Base-by-base conservation (phyloP, 345 rosid genomes). In the Capsella bursapastoris region DNA sequence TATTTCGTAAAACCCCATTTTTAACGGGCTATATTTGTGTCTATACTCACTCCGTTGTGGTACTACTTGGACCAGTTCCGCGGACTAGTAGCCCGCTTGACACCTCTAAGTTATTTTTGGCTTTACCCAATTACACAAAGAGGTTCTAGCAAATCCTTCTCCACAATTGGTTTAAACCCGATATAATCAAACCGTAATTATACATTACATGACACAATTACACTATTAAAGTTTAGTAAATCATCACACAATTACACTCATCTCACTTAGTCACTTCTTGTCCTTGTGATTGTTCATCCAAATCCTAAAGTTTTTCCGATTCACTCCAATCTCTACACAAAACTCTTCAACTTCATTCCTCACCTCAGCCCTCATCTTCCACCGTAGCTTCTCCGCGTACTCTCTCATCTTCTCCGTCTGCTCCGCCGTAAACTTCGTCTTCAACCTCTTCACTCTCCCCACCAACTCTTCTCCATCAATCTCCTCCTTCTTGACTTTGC, bases 221-320 rank as follows among this genome's bases (percentile, higher is more conserved):
- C 38, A 57, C 41, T 5, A 12, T 22, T 44, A 29, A 35, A 63
- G 3, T 27, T 27, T 14, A 4, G 10, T 12, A 10, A 22, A 18
- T 31, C 6, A 47, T 45, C 0, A 32, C 25, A 22, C 25, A 22
- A 22, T 22, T 22, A 22, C 25, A 22, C 25, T 22, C 25, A 12
- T 22, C 45, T 4, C 12, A 29, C 25, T 22, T 22, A 22, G 25
- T 55, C 34, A 70, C 1, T 57, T 15, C 10, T 49, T 86, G 62
- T 88, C 83, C 71, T 87, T 90, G 83, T 90, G 90, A 70, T 90
- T 90, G 28, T 85, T 89, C 83, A 90, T 86, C 97, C 97, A 90
- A 10, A 84, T 82, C 79, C 79, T 88, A 68, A 88, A 87, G 2
- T 79, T 90, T n/a, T 84, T 86, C 10, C 82, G 69, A 48, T 71